Conservation (phyloP, 805 yeast species). For the Sugiyamaella boreocaroliniensis region DNA sequence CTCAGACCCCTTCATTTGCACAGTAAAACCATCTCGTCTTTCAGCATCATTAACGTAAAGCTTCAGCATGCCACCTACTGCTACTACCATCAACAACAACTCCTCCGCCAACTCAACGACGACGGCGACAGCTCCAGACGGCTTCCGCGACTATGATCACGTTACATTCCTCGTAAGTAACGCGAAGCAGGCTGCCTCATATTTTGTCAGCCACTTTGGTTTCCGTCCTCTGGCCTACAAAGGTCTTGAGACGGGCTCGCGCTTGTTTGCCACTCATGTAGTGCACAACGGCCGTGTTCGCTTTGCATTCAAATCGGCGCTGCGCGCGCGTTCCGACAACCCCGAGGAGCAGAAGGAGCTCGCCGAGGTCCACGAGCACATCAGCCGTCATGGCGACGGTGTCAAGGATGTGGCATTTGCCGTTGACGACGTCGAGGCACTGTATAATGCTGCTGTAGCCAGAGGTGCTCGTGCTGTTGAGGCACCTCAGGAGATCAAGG, state of each 20-base stretch:
- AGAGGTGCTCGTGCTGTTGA: slow-evolving; percentile 45
- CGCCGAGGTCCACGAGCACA: slow-evolving; percentile 40
- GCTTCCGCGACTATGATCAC: slow-evolving; percentile 47
- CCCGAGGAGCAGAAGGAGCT: slow-evolving; percentile 24
- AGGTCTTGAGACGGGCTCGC: slow-evolving; percentile 65
- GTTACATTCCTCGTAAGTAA: slow-evolving; percentile 69
- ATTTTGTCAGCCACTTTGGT: slow-evolving; percentile 52
- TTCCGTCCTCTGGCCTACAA: slow-evolving; percentile 55
- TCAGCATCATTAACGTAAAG: too few relatives aligned
- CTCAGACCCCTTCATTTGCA: too few relatives aligned
- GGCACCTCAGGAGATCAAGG: slow-evolving; percentile 30
- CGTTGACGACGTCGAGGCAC: slow-evolving; percentile 46
- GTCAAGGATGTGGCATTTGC: slow-evolving; percentile 68
- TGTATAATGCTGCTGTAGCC: slow-evolving; percentile 41
- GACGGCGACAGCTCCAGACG: neutral
- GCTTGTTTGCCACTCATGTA: slow-evolving; percentile 51
- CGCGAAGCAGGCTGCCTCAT: slow-evolving; percentile 55
- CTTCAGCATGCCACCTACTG: too few relatives aligned
- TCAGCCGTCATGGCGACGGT: slow-evolving; percentile 64
- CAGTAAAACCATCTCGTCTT: too few relatives aligned
- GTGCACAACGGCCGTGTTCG: slow-evolving; percentile 49
- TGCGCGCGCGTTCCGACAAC: slow-evolving; percentile 26
- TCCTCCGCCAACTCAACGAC: neutral
- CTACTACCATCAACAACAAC: too few relatives aligned
- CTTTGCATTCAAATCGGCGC: slow-evolving; percentile 41